A percentile compares a stretch with the other conserved stretches of the same genome.
These are phyloP conservation scores for Echium plantagineum DNA, from an alignment of 257 asterid species.

Conservation along the genomic window DNA sequence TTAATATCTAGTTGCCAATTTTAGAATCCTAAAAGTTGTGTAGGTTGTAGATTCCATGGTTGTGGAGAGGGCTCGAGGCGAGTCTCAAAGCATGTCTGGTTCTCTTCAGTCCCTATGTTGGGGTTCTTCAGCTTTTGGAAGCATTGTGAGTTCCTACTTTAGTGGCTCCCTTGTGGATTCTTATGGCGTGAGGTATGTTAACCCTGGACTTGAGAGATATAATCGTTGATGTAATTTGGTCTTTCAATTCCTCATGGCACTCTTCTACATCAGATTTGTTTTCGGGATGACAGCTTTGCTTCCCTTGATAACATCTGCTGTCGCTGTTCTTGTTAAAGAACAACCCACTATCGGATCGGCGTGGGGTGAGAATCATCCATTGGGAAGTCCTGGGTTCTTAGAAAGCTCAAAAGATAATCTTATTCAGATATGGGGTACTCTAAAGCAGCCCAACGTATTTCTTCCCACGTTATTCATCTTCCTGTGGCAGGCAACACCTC, in stretches of 20 bases:
- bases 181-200: constrained; percentile 84
- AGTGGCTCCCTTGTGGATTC: constrained; percentile 95
- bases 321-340: constrained; percentile 85
- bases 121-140: constrained; percentile 98
- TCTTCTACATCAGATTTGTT: constrained; percentile 57
- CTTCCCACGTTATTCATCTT: constrained; percentile 91
- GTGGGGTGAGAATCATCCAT: constrained; percentile 30
- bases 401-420: constrained; percentile 45
- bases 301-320: constrained; percentile 92
- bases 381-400: constrained; percentile 34
- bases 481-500: constrained; percentile 96
- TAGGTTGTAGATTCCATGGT: constrained; percentile 99
- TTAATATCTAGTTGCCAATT: constrained; percentile 4
- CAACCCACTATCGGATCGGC: constrained; percentile 35
- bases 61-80: constrained; percentile 98
- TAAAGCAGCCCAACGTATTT: constrained; percentile 67
- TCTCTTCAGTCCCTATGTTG: constrained; percentile 97
- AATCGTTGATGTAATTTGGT: background rate
- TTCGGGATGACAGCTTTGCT: constrained; percentile 90
- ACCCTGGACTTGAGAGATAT: constrained; percentile 7
- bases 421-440: constrained; percentile 56
- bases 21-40: constrained; percentile 21
- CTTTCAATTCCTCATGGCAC: constrained; percentile 3
- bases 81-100: constrained; percentile 94
- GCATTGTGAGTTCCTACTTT: constrained; percentile 90